phyloP scores from a whole-genome alignment of 1,139 yeast species.

The Kazachstania sp. region DNA sequence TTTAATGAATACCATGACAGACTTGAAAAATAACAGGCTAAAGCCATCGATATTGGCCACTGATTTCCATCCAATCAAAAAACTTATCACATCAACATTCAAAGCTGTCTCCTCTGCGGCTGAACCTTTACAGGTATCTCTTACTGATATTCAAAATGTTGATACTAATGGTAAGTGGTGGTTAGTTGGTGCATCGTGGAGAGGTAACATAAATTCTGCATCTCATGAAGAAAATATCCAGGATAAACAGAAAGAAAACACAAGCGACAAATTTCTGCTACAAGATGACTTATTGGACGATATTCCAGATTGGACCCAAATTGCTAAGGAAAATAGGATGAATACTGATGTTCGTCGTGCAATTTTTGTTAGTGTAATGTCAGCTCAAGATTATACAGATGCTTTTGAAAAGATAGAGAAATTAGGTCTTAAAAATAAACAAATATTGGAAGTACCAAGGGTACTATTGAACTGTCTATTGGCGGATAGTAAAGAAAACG shows the following conservation, averaged over 20 bases:
- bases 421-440: conserved; percentile 68
- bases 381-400: conserved; percentile 86
- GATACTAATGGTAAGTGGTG: conserved; percentile 94
- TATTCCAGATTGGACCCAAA: conserved; percentile 79
- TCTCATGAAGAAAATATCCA: conserved; percentile 23
- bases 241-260: conserved; percentile 17
- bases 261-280: conserved; percentile 24
- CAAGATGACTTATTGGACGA: conserved; percentile 48
- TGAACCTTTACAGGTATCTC: conserved; percentile 78
- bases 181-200: conserved; percentile 98
- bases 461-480: conserved; percentile 80
- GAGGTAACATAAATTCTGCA: conserved; percentile 40
- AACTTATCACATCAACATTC: conserved; percentile 42
- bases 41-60: conserved; percentile 35
- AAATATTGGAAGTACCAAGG: conserved; percentile 79
- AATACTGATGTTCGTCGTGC: conserved; percentile 93
- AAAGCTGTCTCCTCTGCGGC: conserved; percentile 39
- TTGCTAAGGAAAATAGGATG: conserved; percentile 84
- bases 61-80: conserved; percentile 43
- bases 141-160: conserved; percentile 71
- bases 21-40: conserved; percentile 77
- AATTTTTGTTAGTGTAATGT: conserved; percentile 86
- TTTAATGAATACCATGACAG: conserved; percentile 73
- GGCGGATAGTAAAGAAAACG: conserved; percentile 47
- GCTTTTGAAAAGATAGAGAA: conserved; percentile 78